Evolutionary conservation across 2,329 filamentous ascomycete species (phyloP), one percentile per base, ranked within the genome.

Genomic region (Trichoderma koningiopsis): DNA sequence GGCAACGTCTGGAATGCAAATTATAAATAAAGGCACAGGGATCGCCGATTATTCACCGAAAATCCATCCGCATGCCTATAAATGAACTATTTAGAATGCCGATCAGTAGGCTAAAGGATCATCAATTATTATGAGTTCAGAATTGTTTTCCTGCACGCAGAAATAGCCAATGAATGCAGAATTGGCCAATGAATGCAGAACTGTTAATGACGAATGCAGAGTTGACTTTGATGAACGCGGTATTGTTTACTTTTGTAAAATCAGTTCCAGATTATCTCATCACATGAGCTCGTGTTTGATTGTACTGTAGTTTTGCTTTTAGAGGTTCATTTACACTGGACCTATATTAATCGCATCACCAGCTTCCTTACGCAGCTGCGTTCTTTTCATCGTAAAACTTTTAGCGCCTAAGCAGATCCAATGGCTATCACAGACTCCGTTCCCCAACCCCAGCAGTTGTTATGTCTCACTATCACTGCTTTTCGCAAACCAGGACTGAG

Each of bases 391-490:
- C 47, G 27, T 33, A 8, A 49, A 6, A 61, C 5, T 14, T 22
- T 47, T n/a, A n/a, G 11, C 29, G 19, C 49, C 33, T 19, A 4
- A 31, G 40, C 16, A 55, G 22, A 55, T 10, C 22, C 31, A 55
- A 64, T 29, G 49, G 61, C 61, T n/a, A 64, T 53, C 49, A 22
- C 49, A 14, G 33, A 55, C 61, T 40, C 61, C 10, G 49, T 40
- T 55, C 63, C 55, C 29, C 29, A 66, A 22, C 19, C 65, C 10
- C 57, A 62, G 35, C 65, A 53, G 47, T 31, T 64, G 8, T 27
- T 71, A 19, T 69, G 69, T 60, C 70, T 71, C 10, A 71, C 70
- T 3, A 71, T 71, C 33, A 66, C 60, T 27, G 70, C 60, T 10
- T 71, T 58, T 57, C 67, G 70, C 55, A 69, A 61, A n/a, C 70